Evolutionary conservation across 192 early-diverging fungal genomes (phyloP).

Genomic region (Podila epicladia): DNA sequence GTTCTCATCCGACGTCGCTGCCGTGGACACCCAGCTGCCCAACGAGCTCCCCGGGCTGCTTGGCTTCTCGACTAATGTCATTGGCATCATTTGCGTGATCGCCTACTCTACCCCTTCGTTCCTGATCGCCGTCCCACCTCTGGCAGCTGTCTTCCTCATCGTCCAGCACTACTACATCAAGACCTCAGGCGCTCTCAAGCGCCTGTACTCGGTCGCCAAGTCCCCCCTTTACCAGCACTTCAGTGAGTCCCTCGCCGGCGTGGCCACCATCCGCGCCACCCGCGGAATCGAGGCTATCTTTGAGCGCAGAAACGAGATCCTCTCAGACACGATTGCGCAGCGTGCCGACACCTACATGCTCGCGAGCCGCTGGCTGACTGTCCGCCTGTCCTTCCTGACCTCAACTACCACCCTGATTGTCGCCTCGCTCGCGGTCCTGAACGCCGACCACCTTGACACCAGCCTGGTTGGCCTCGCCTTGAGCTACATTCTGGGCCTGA

Average conservation of each 20-base stretch:
- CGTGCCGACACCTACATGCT: constrained; percentile 43
- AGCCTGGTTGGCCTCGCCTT: constrained; percentile 86
- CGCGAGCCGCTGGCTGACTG: constrained; percentile 70
- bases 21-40: constrained; percentile 73
- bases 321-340: constrained; percentile 12
- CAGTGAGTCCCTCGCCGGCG: constrained; percentile 69
- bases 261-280: constrained; percentile 73
- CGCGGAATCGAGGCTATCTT: constrained; percentile 53
- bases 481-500: constrained; percentile 81
- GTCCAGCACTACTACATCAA: constrained; percentile 71
- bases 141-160: constrained; percentile 54
- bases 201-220: constrained; percentile 82
- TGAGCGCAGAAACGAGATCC: constrained; percentile 15
- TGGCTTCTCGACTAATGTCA: constrained; percentile 24
- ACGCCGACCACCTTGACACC: constrained; percentile 64
- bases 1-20: constrained; percentile 88
- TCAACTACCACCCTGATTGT: constrained; percentile 68
- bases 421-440: constrained; percentile 64
- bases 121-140: constrained; percentile 58
- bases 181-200: constrained; percentile 80
- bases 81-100: constrained; percentile 54
- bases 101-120: constrained; percentile 56
- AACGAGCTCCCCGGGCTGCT: constrained; percentile 55
- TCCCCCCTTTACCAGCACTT: constrained; percentile 83
- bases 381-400: constrained; percentile 75